Evolutionary conservation across 345 rosid species (phyloP).

Genomic region (Pugionium dolabratum): DNA sequence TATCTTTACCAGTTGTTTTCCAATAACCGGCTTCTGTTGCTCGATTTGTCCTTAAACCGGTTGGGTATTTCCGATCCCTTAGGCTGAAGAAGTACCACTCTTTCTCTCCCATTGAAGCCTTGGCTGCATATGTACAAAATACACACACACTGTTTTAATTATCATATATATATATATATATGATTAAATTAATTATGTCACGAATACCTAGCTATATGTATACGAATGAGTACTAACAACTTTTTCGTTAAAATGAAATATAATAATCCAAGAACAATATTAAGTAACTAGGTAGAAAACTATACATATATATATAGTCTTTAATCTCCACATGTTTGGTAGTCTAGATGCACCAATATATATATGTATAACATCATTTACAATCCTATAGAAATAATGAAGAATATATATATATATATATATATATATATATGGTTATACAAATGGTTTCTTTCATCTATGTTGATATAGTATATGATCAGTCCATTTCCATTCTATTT

Average conservation of each 20-base stretch:
- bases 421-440: too few relatives aligned
- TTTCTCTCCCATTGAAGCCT: constrained; percentile 98
- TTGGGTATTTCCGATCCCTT: constrained; percentile 91
- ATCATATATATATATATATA: neutral
- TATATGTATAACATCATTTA: too few relatives aligned
- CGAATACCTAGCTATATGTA: neutral
- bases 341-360: constrained; percentile 37
- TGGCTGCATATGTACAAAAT: constrained; percentile 45
- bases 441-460: too few relatives aligned
- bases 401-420: too few relatives aligned
- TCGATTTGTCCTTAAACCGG: constrained; percentile 92
- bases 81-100: constrained; percentile 92
- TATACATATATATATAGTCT: constrained; percentile 6
- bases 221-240: neutral
- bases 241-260: neutral
- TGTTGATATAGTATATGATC: neutral
- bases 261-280: constrained; percentile 5
- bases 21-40: constrained; percentile 96
- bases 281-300: neutral
- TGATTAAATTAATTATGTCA: neutral
- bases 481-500: constrained; percentile 20
- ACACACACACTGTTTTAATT: neutral
- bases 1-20: constrained; percentile 95
- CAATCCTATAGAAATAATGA: too few relatives aligned
- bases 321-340: constrained; percentile 39